Base-by-base conservation (phyloP, 345 rosid genomes). In the Atalantia buxifolia region DNA sequence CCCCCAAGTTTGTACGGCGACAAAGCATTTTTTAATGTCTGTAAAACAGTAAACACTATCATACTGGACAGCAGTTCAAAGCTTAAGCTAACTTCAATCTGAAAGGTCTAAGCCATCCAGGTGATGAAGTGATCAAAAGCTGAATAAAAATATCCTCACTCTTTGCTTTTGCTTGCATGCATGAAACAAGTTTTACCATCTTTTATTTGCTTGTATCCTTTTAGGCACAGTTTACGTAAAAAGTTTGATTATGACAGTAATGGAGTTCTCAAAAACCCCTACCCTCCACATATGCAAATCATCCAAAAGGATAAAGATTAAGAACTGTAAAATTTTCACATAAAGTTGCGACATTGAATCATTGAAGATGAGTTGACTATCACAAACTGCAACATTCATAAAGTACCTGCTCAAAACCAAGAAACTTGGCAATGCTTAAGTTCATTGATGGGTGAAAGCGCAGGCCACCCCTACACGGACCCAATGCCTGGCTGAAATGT, bases 1-100 rank as follows among this genome's bases (percentile, higher is more conserved):
- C 99, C 99, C 87, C 99, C 99, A 79, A 96, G 87, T 86, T 93
- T 96, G 87, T 90, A 94, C 22, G 99, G 98, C 65, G 95, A 96
- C 78, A 96, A 72, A 74, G 98, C 97, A 85, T 96, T 96, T 84
- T 92, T 96, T 79, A 96, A 84, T n/a, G 99, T 92, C 99, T 96
- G 91, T 16, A 42, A 76, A 64, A 25, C 42, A 56, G 72, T 28
- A 42, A 72, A 83, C 75, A 81, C 10, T 21, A 24, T 63, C 27
- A 36, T 24, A 38, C 56, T 14, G 38, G 33, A 76, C 27, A 28
- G 61, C 36, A 59, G 55, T 55, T 64, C 36, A 35, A 63, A 21
- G 16, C 61, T 13, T 65, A n/a, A 69, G 25, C 38, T 0, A 53
- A 62, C 66, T 40, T 22, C 55, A 77, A 59, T 50, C 61, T 38